Base-by-base conservation (phyloP, 306 rosid genomes). In the Malus orientalis region DNA sequence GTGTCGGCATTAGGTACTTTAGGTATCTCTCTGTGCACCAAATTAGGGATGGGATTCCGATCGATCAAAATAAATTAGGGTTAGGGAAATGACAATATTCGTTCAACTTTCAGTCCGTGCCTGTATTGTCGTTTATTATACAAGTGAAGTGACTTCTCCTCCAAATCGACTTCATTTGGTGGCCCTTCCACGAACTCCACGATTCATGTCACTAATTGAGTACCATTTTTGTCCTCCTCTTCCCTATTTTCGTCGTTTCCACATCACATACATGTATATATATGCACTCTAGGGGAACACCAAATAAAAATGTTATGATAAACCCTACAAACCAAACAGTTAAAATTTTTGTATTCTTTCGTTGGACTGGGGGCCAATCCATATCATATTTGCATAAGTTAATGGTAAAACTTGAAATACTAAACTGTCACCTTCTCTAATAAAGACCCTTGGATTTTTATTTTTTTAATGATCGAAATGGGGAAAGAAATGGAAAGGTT, bases 101-200 rank as follows among this genome's bases (percentile, higher is more conserved):
- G 42, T 18, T 70, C 42, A 70, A 70, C 74, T 6, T 27, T 47
- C 10, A 25, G 60, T 42, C 57, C 18, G 70, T 42, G 57, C 12
- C 22, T 29, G 47, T n/a, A 29, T 64, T 79, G 54, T 73, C 74
- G 44, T 44, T 33, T 69, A 14, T 49, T 61, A 49, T 29, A 5
- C 10, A 27, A 29, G 11, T 54, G 69, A 59, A 51, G 11, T 71
- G 20, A 74, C 68, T 6, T 63, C 47, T 71, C 71, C 61, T 57
- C 75, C 85, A 61, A 78, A 61, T 58, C 58, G 74, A 74, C 42
- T 71, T 64, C 22, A 64, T 38, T 53, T 29, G 29, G 38, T 32
- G 61, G 83, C 70, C 75, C 76, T 73, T 73, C 70, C 81, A 71
- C 58, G 60, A 70, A 55, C 63, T 69, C 62, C 80, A 77, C 59